Evolutionary conservation across 2,329 filamentous ascomycete genomes (phyloP), one percentile per base, ranked within the genome.

Genomic region (Geosmithia putterillii): DNA sequence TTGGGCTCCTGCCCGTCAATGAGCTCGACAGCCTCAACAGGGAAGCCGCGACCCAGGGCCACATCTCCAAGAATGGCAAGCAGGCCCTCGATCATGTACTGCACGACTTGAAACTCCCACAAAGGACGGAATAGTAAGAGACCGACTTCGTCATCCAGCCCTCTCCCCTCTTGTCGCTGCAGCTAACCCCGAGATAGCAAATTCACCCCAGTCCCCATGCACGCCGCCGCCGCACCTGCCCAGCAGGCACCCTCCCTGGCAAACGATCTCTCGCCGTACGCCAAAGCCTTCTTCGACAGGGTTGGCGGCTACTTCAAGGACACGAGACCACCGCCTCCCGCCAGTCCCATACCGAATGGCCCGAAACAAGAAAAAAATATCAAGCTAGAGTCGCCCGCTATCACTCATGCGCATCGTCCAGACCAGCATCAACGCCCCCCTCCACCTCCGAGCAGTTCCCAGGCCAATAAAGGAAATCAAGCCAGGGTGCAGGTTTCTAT

Each of bases 61-160:
- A 74, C 38, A 70, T 71, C 23, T 81, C 83, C 18, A 74, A 76
- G 55, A 75, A 78, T 49, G 66, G 89, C 40, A 81, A 85, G 51
- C 78, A 81, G 51, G 82, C 80, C 10, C 70, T 89, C 39, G 74
- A 83, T 52, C 81, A 90, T 57, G 69, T 95, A 23, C 76, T 86
- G 45, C 78, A 81, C 48, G 73, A 94, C 36, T 62, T 95, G 44
- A 79, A 80, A 54, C 74, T 79, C 2, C 74, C 81, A n/a, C 79
- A 81, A 47, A 67, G 84, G 48, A 81, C 83, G 9, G 66, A 82
- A 53, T 86, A 76, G 82, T 85, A 63, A 57, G 69, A n/a, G 54
- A 42, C 34, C 9, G 32, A 10, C 28, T 12, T 14, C 28, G 28
- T 32, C 28, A 14, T 32, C 28, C 28, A 7, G 28, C 35, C 20